Evolutionary conservation across 2,329 filamentous ascomycete species (phyloP).

Genomic region (Alternaria angustiovoidea): DNA sequence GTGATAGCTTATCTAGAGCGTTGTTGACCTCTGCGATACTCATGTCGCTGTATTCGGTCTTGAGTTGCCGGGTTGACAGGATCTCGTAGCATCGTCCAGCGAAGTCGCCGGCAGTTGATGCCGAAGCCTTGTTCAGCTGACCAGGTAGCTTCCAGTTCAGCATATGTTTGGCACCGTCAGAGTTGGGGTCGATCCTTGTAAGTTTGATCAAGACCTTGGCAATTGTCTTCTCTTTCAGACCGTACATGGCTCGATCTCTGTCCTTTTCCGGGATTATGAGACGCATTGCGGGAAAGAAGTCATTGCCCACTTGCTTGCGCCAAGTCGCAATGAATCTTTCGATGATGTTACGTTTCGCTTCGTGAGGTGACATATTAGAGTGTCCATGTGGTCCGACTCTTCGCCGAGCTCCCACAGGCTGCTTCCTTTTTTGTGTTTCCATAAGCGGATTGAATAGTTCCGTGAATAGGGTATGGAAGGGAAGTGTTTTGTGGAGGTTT

Average conservation of each 20-base stretch:
- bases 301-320: constrained; percentile 86
- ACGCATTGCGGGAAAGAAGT: constrained; percentile 92
- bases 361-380: constrained; percentile 72
- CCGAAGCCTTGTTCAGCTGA: constrained; percentile 52
- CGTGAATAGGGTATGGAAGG: constrained; percentile 80
- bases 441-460: constrained; percentile 82
- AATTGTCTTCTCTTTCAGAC: constrained; percentile 90
- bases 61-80: constrained; percentile 81
- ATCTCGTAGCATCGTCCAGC: constrained; percentile 88
- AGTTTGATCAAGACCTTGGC: constrained; percentile 90
- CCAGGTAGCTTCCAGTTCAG: constrained; percentile 93
- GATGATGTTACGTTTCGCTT: constrained; percentile 81
- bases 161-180: constrained; percentile 84
- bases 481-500: constrained; percentile 80
- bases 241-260: constrained; percentile 89
- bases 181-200: constrained; percentile 89
- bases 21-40: constrained; percentile 89
- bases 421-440: constrained; percentile 78
- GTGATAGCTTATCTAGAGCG: constrained; percentile 79
- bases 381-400: constrained; percentile 69
- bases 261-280: constrained; percentile 94
- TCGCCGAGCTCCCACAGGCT: constrained; percentile 62
- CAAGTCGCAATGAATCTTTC: constrained; percentile 85
- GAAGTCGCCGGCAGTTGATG: constrained; percentile 84
- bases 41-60: constrained; percentile 77